Conservation (phyloP, 208 protist genomes). For the Lotmaria passim region DNA sequence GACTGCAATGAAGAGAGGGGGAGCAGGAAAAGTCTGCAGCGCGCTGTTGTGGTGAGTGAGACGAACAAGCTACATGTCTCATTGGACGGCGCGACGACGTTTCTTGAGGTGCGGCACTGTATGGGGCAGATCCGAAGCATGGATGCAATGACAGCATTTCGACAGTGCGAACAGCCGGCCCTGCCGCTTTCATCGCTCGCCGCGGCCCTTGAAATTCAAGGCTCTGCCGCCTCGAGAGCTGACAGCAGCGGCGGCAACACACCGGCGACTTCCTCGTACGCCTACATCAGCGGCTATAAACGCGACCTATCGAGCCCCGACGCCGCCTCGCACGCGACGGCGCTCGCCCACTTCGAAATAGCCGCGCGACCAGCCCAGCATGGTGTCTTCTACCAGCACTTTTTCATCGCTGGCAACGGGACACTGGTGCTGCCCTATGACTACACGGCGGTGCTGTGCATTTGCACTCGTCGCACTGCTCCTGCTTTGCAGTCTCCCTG, state of each 20-base stretch:
- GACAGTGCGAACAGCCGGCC: constrained; percentile 32
- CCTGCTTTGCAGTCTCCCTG: not conserved
- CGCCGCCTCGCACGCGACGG: not conserved
- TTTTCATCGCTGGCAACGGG: constrained; percentile 58
- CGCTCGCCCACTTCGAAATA: constrained; percentile 6
- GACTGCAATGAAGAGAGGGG: no score
- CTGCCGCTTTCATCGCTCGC: constrained; percentile 12
- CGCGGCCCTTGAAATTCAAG: not conserved
- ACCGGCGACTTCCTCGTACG: constrained; percentile 13
- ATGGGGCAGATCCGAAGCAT: constrained; percentile 65
- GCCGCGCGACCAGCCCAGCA: constrained; percentile 11
- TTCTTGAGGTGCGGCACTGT: constrained; percentile 63
- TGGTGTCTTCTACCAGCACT: constrained; percentile 38
- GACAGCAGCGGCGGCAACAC: not conserved
- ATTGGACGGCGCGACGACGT: constrained; percentile 50
- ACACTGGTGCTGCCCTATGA: constrained; percentile 81
- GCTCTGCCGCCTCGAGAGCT: not conserved
- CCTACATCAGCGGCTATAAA: constrained; percentile 38
- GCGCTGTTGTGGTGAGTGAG: constrained; percentile 58
- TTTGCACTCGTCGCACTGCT: constrained; percentile 37
- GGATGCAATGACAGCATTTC: constrained; percentile 29
- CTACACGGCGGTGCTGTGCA: constrained; percentile 64
- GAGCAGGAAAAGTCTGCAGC: no score
- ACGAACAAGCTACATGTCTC: constrained; percentile 61
- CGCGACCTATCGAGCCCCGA: not conserved